Percentiles rank a stretch among this genome's conserved stretches.
phyloP scores from a whole-genome alignment of 805 yeast species.

The Sugiyamaella smithiae region DNA sequence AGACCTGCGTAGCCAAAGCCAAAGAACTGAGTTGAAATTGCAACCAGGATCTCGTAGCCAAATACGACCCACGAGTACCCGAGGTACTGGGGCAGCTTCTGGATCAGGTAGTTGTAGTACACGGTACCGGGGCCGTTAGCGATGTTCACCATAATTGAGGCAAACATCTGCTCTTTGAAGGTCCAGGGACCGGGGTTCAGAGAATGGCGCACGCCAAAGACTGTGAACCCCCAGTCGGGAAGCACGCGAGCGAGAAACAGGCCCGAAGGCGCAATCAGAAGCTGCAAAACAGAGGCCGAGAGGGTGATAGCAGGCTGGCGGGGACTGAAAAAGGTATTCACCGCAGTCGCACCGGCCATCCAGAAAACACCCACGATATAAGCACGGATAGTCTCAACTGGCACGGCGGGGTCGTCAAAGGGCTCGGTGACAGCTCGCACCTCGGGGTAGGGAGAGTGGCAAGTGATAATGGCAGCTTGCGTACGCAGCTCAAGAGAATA shows the following conservation, averaged over 20 bases:
- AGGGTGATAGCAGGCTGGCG: slow-evolving; percentile 50
- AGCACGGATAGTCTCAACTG: slow-evolving; percentile 51
- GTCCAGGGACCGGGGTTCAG: slow-evolving; percentile 66
- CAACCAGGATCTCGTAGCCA: slow-evolving; percentile 45
- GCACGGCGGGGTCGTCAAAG: slow-evolving; percentile 46
- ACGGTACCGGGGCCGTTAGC: slow-evolving; percentile 29
- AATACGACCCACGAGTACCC: slow-evolving; percentile 35
- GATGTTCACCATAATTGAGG: slow-evolving; percentile 41
- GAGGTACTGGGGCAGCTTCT: slow-evolving; percentile 25
- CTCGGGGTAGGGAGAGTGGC: slow-evolving; percentile 55
- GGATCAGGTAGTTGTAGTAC: slow-evolving; percentile 22
- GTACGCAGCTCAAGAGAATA: slow-evolving; percentile 23
- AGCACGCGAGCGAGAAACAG: slow-evolving; percentile 25
- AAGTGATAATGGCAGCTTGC: slow-evolving; percentile 40
- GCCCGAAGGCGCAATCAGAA: slow-evolving; percentile 57
- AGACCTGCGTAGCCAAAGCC: slow-evolving; percentile 55
- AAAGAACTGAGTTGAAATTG: slow-evolving; percentile 49
- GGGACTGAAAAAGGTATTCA: slow-evolving; percentile 56
- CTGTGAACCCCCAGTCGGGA: slow-evolving; percentile 43
- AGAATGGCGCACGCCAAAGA: slow-evolving; percentile 41
- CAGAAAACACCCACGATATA: slow-evolving; percentile 51
- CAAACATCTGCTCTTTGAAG: slow-evolving; percentile 63
- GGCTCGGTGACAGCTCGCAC: slow-evolving; percentile 48
- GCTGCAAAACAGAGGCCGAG: slow-evolving; percentile 42
- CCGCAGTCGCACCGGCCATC: slow-evolving; percentile 51